Evolutionary conservation across 73 alveolate genomes (phyloP), one percentile per base, ranked within the genome.

Genomic region (Paramecium sonneborni): DNA sequence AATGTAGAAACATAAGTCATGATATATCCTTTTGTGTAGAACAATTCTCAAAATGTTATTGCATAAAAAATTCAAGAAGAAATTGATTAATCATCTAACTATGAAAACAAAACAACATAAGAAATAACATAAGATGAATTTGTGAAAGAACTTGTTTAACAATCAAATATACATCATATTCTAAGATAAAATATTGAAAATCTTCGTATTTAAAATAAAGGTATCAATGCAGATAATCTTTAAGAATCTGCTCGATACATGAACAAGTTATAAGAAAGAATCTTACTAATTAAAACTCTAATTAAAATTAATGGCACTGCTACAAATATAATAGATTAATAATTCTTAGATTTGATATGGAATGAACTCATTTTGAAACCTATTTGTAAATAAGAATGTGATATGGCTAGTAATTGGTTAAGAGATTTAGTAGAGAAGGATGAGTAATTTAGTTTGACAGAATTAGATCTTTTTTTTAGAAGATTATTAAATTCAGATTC

Each of bases 181-280:
- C 12, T 72, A 3, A 30, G 86, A 12, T 8, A 34, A 21, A 72
- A 41, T 14, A 72, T 72, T 3, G 86, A 32, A 7, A 72, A 72
- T 72, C 44, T 72, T 20, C 8, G 86, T 2, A 15, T 35, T 21
- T 15, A n/a, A 72, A 30, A 30, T 62, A 26, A 62, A 62, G 84
- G 84, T 2, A 62, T 62, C 5, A 62, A 62, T 26, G 21, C 26
- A 30, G 84, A 62, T 21, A 62, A 9, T 26, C 30, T 62, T 14
- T 26, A 30, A 26, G 84, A 62, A 62, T 62, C 39, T 11, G 39
- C 84, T 11, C 20, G 44, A 30, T 79, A 79, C 37, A 79, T 79
- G 90, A 79, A 79, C 23, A 79, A 46, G 18, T 43, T 79, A 39
- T 79, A 79, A 79, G 90, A 79, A 46, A 38, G 90, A 79, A 24